Evolutionary conservation across 495 filamentous ascomycete genomes (phyloP).

Genomic region (Bryoglossum gracile): DNA sequence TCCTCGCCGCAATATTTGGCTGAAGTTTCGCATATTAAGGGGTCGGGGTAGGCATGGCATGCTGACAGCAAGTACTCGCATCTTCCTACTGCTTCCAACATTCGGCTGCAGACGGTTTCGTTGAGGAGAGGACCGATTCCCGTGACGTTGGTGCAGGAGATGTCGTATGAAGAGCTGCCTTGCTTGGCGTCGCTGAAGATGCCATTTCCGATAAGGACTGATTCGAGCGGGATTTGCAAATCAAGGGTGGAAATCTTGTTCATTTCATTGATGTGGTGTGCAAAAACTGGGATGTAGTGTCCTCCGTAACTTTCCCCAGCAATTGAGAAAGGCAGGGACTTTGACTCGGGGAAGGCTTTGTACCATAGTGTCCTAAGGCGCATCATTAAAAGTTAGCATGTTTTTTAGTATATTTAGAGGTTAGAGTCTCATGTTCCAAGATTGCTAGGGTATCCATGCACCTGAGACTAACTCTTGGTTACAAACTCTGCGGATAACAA

Average conservation of each 20-base stretch:
- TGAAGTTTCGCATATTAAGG: conserved; percentile 61
- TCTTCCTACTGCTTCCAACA: conserved; percentile 61
- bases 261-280: conserved; percentile 49
- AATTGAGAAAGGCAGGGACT: conserved; percentile 34
- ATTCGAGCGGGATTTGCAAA: conserved; percentile 70
- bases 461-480: too few relatives aligned
- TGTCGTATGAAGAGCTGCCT: conserved; percentile 43
- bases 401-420: too few relatives aligned
- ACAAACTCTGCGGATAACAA: too few relatives aligned
- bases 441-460: too few relatives aligned
- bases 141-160: conserved; percentile 59
- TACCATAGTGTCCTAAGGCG: conserved; percentile 15
- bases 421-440: too few relatives aligned
- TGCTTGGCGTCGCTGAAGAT: conserved; percentile 63
- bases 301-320: conserved; percentile 70
- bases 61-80: conserved; percentile 56
- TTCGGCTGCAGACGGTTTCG: conserved; percentile 50
- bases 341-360: conserved; percentile 39
- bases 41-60: conserved; percentile 61
- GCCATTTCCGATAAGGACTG: conserved; percentile 65
- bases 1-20: conserved; percentile 70
- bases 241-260: conserved; percentile 52
- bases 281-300: conserved; percentile 68
- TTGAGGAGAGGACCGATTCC: conserved; percentile 33
- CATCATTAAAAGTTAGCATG: too few relatives aligned